A percentile compares a stretch with the other conserved stretches of the same genome.
Evolutionary conservation across 768 basidiomycete species (phyloP).

Genomic region (Termitomyces sp.): DNA sequence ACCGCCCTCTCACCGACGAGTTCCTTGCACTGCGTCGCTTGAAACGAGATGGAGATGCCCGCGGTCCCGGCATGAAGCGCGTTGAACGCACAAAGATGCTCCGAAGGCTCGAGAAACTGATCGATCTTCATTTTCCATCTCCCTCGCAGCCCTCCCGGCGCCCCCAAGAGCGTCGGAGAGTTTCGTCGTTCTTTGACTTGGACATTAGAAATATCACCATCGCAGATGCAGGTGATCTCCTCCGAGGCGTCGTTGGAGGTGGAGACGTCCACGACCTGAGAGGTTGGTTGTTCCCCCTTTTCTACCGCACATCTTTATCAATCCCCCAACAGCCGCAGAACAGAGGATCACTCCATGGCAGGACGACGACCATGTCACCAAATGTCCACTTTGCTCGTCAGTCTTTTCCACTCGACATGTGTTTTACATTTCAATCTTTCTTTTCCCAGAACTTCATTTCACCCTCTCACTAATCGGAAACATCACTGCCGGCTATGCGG

Average conservation of each 20-base stretch:
- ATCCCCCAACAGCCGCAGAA: conserved; percentile 53
- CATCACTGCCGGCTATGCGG: conserved; percentile 97
- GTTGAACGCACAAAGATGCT: conserved; percentile 83
- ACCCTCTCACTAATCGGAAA: conserved; percentile 86
- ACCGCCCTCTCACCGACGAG: conserved; percentile 74
- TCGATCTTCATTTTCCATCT: conserved; percentile 61
- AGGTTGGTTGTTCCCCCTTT: conserved; percentile 34
- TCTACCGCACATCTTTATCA: neutral
- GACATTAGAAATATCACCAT: conserved; percentile 53
- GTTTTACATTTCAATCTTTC: neutral
- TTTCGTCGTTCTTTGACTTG: conserved; percentile 72
- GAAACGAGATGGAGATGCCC: conserved; percentile 31
- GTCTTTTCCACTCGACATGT: conserved; percentile 14
- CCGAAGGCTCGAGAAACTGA: conserved; percentile 84
- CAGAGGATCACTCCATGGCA: conserved; percentile 96
- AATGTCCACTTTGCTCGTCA: conserved; percentile 84
- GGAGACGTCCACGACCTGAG: conserved; percentile 58
- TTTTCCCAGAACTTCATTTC: conserved; percentile 58
- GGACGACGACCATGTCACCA: conserved; percentile 66
- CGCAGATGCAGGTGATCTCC: conserved; percentile 58
- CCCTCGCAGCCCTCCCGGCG: neutral
- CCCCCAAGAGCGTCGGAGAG: conserved; percentile 4
- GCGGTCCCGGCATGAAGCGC: conserved; percentile 32
- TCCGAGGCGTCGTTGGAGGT: conserved; percentile 52
- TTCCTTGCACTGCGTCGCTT: conserved; percentile 48